Conservation (phyloP, 2,329 filamentous ascomycete genomes). For the Alternaria alternata region DNA sequence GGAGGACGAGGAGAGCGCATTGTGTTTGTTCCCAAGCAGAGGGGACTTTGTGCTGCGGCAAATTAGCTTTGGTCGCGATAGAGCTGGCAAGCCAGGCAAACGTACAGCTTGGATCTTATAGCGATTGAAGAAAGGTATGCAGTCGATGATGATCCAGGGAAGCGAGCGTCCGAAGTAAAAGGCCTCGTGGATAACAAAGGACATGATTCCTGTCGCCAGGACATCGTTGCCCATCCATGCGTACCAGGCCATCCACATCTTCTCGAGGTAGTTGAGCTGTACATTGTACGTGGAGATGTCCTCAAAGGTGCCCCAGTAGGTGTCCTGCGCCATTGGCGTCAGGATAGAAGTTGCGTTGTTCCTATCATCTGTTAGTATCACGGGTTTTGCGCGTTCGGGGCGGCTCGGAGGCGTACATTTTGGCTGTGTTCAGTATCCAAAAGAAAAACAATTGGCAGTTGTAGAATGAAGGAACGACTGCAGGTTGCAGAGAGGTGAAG, state of each 20-base stretch:
- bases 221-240: conserved; percentile 98
- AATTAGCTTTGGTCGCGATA: conserved; percentile 20
- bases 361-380: conserved; percentile 39
- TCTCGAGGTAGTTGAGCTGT: conserved; percentile 84
- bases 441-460: conserved; percentile 13
- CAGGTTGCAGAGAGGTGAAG: conserved; percentile 17
- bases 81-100: conserved; percentile 18
- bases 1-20: conserved; percentile 89
- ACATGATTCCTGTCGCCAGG: conserved; percentile 96
- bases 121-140: conserved; percentile 84
- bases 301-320: conserved; percentile 72
- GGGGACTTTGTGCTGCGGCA: conserved; percentile 76
- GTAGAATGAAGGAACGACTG: conserved; percentile 25
- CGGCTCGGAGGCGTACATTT: conserved; percentile 32
- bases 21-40: conserved; percentile 94
- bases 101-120: conserved; percentile 92
- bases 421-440: conserved; percentile 26
- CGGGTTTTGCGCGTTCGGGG: conserved; percentile 16
- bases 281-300: conserved; percentile 78
- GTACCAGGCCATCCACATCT: conserved; percentile 95
- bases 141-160: conserved; percentile 92
- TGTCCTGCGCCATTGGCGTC: conserved; percentile 57
- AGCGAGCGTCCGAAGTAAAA: conserved; percentile 93
- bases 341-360: conserved; percentile 49
- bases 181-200: conserved; percentile 91